Evolutionary conservation across 2,329 filamentous ascomycete genomes (phyloP).

Genomic region (Exophiala mesophila): DNA sequence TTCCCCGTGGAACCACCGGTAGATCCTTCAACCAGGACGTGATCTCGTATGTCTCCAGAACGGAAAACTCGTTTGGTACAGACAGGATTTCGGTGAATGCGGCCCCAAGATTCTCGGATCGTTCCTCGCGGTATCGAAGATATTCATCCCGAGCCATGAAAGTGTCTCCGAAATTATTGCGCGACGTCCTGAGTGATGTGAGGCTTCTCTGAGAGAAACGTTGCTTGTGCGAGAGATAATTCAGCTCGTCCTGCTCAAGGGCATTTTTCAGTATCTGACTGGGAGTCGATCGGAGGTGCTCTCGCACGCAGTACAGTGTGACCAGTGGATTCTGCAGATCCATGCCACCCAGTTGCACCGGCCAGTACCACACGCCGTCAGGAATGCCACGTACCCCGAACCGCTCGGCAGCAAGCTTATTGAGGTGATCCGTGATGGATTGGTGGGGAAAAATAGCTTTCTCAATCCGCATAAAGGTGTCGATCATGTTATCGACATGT

Average conservation of each 20-base stretch:
- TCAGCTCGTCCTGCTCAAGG: constrained; percentile 42
- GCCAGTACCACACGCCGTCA: constrained; percentile 51
- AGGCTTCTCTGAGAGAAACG: constrained; percentile 1
- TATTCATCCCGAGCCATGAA: constrained; percentile 41
- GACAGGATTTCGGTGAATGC: constrained; percentile 33
- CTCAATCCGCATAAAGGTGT: constrained; percentile 51
- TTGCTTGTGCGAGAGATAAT: constrained; percentile 4
- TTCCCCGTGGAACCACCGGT: neutral
- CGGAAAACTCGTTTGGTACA: constrained; percentile 31
- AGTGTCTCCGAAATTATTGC: constrained; percentile 11
- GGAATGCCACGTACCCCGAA: constrained; percentile 48
- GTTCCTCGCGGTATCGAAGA: constrained; percentile 33
- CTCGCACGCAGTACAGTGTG: constrained; percentile 43
- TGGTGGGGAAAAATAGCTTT: constrained; percentile 43
- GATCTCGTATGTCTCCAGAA: constrained; percentile 30
- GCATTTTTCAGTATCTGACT: constrained; percentile 32
- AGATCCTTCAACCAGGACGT: constrained; percentile 15
- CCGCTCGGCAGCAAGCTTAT: constrained; percentile 46
- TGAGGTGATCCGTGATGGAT: constrained; percentile 54
- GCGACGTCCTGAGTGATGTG: constrained; percentile 1
- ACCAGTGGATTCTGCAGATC: constrained; percentile 50
- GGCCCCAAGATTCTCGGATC: constrained; percentile 28
- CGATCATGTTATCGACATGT: constrained; percentile 53
- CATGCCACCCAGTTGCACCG: constrained; percentile 48
- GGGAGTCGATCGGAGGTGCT: constrained; percentile 36